Percentiles rank a stretch among this genome's conserved stretches.
Conservation (phyloP, 805 yeast genomes). For the Saccharomycopsis olivae region DNA sequence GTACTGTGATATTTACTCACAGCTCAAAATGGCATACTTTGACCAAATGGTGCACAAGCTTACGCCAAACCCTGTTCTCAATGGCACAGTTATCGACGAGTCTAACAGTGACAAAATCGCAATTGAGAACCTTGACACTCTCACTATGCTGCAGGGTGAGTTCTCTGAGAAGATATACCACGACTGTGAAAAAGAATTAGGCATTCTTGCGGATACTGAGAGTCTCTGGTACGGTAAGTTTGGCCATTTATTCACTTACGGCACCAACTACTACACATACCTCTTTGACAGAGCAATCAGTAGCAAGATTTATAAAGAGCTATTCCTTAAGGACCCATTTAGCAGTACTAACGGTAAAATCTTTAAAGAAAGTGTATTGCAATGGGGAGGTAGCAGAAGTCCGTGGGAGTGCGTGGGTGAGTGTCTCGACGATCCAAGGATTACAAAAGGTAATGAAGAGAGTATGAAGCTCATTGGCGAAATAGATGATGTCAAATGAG, state of each 20-base stretch:
- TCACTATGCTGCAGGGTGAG: constrained; percentile 6
- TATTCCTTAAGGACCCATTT: constrained; percentile 65
- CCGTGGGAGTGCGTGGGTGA: constrained; percentile 84
- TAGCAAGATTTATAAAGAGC: constrained; percentile 64
- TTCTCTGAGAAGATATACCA: constrained; percentile 40
- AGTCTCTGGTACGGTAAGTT: constrained; percentile 92
- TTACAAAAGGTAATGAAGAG: constrained; percentile 53
- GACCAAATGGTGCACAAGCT: constrained; percentile 70
- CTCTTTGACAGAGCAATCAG: constrained; percentile 90
- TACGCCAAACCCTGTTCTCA: constrained; percentile 17
- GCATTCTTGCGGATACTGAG: constrained; percentile 54
- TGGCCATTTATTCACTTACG: constrained; percentile 88
- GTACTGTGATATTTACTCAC: constrained; percentile 72
- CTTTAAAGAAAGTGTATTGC: constrained; percentile 57
- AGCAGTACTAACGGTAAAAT: constrained; percentile 64
- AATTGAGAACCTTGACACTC: constrained; percentile 12
- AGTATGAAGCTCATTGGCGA: constrained; percentile 56
- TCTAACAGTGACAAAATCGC: constrained; percentile 11
- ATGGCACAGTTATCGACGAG: background rate
- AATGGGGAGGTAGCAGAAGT: constrained; percentile 90
- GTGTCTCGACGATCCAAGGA: constrained; percentile 52
- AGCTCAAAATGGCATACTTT: constrained; percentile 78
- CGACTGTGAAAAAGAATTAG: constrained; percentile 44
- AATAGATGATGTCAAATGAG: constrained; percentile 17
- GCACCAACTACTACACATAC: constrained; percentile 89